Conservation (phyloP, 768 basidiomycete genomes). For the Tephrocybe sp. region DNA sequence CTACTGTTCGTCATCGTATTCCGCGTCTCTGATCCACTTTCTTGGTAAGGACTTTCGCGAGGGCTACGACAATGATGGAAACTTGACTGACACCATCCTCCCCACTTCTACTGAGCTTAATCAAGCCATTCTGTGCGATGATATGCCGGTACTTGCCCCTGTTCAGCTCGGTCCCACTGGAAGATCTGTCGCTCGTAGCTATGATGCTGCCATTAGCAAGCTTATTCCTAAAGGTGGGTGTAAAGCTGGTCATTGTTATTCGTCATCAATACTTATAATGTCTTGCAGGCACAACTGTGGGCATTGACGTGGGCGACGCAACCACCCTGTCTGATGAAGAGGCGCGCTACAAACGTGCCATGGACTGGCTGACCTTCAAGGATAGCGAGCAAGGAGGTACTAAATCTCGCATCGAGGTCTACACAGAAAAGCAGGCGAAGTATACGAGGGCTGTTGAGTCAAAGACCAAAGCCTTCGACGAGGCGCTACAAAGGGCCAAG, state of each 20-base stretch:
- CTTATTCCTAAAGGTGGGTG: not conserved
- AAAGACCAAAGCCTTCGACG: conserved; percentile 7
- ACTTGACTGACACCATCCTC: not conserved
- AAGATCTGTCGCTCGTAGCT: conserved; percentile 3
- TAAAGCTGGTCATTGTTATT: too few species aligned
- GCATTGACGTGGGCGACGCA: conserved; percentile 1
- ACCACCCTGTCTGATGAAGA: conserved; percentile 2
- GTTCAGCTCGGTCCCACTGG: conserved; percentile 9
- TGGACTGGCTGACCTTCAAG: conserved; percentile 1
- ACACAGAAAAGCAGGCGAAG: not conserved
- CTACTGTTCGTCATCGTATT: not conserved
- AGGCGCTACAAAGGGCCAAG: not conserved
- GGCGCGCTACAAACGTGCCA: conserved; percentile 1
- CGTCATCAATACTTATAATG: too few species aligned
- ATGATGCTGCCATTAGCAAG: not conserved
- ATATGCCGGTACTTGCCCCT: conserved; percentile 4
- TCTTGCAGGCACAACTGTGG: conserved; percentile 5
- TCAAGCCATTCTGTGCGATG: conserved; percentile 5
- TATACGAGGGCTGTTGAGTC: conserved; percentile 3
- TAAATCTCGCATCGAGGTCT: conserved; percentile 4
- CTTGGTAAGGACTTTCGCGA: not conserved
- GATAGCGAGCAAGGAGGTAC: not conserved
- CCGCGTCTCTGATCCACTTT: not conserved
- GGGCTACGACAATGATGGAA: not conserved
- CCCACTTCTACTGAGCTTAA: not conserved